phyloP scores from a whole-genome alignment of 106 monocot genomes.

The Phalaenopsis equestris region DNA sequence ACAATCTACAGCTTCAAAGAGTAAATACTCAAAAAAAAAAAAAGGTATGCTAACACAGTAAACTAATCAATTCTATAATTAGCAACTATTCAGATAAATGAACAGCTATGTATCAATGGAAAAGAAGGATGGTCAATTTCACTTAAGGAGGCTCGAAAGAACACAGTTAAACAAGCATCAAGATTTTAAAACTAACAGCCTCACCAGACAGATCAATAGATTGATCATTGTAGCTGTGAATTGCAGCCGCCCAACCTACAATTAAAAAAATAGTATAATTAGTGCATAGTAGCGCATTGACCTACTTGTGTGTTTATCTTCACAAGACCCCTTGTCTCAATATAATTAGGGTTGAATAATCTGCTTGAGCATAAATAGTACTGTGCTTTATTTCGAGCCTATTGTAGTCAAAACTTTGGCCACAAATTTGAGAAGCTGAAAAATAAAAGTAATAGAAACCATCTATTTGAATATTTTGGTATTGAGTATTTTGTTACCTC shows the following conservation, averaged over 20 bases:
- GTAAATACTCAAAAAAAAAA: not conserved
- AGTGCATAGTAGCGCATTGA: conserved; percentile 9
- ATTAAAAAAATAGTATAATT: conserved; percentile 7
- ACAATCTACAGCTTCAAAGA: not conserved
- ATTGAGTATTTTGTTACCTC: not conserved
- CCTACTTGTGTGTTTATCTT: not conserved
- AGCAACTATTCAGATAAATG: not conserved
- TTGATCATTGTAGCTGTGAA: conserved; percentile 45
- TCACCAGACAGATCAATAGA: conserved; percentile 48
- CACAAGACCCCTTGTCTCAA: not conserved
- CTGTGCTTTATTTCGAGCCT: not conserved
- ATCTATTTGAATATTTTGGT: not conserved
- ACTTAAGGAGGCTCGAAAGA: not conserved
- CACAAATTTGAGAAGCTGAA: not conserved
- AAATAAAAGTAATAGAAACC: not conserved
- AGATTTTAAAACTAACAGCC: not conserved
- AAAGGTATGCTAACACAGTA: not conserved
- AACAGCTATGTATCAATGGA: not conserved
- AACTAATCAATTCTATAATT: not conserved
- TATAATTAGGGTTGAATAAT: not conserved
- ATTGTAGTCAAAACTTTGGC: not conserved
- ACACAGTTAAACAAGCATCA: not conserved
- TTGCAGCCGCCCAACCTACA: conserved; percentile 56
- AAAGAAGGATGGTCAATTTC: not conserved
- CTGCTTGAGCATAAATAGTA: not conserved